These are phyloP conservation scores for Suillus bovinus DNA, from an alignment of 768 basidiomycete genomes.

Conservation along the genomic window DNA sequence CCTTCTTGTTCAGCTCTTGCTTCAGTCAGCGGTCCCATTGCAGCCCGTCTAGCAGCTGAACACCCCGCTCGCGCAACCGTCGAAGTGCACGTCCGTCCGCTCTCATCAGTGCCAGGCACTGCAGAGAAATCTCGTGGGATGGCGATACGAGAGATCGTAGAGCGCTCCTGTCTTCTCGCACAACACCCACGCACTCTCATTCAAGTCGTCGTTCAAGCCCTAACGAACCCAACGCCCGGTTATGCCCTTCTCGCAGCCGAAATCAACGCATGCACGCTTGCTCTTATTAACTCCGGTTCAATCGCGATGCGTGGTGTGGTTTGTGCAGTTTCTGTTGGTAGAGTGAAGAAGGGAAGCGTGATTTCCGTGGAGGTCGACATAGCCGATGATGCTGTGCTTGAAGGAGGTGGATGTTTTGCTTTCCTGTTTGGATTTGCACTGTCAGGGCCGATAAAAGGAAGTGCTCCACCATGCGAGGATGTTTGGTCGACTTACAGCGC, in stretches of 20 bases:
- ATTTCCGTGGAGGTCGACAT: constrained; percentile 53
- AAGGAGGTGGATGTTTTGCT: constrained; percentile 65
- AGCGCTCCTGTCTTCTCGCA: constrained; percentile 63
- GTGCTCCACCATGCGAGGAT: constrained; percentile 27
- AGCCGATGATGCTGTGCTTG: constrained; percentile 38
- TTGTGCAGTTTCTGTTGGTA: constrained; percentile 63
- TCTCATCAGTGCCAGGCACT: constrained; percentile 68
- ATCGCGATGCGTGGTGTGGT: constrained; percentile 76
- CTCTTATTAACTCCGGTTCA: constrained; percentile 68
- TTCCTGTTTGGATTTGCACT: constrained; percentile 48
- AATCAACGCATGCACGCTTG: constrained; percentile 70
- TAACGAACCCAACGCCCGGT: constrained; percentile 29
- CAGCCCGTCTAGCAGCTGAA: constrained; percentile 69
- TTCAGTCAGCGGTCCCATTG: constrained; percentile 80
- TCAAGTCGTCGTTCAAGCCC: constrained; percentile 74
- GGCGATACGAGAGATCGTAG: constrained; percentile 54
- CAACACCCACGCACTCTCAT: constrained; percentile 72
- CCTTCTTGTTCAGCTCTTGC: constrained; percentile 48
- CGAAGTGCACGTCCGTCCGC: constrained; percentile 71
- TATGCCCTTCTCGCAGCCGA: constrained; percentile 57
- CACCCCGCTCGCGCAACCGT: constrained; percentile 71
- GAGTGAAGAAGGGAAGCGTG: constrained; percentile 15
- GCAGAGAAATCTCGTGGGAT: constrained; percentile 61
- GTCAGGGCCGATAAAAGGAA: neutral
- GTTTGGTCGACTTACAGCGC: constrained; percentile 27